These are phyloP conservation scores for Rhodomyrtus tomentosa DNA, from an alignment of 345 rosid species.

Conservation along the genomic window DNA sequence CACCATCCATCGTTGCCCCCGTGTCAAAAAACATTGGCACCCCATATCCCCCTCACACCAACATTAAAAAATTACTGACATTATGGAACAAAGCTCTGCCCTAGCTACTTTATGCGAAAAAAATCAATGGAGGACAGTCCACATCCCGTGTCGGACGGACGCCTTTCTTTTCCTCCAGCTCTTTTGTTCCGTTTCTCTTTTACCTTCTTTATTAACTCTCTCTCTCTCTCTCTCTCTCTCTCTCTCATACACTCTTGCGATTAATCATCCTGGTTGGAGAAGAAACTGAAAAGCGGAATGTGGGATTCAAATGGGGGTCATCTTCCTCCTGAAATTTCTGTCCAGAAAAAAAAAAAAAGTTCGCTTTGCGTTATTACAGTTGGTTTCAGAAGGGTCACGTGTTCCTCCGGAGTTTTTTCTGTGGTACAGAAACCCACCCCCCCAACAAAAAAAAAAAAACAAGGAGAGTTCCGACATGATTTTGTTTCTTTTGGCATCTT, in stretches of 20 bases:
- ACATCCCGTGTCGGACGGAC: not conserved
- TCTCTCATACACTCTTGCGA: not conserved
- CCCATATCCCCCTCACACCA: not conserved
- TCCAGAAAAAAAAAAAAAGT: not conserved
- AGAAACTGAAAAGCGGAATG: not conserved
- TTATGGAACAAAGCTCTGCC: not conserved
- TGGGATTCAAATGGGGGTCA: not conserved
- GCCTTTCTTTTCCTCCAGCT: not conserved
- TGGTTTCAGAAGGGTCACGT: not conserved
- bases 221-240: not conserved
- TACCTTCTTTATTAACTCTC: not conserved
- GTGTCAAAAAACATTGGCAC: not conserved
- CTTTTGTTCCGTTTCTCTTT: not conserved
- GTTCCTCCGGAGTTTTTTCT: not conserved
- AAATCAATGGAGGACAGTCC: not conserved
- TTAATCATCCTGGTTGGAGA: not conserved
- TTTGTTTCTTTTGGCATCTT: not conserved
- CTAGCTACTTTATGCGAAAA: not conserved
- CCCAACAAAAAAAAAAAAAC: too few species aligned
- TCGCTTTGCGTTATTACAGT: not conserved
- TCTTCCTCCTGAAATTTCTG: not conserved
- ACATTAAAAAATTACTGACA: not conserved
- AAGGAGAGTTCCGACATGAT: not conserved
- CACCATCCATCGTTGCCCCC: not conserved
- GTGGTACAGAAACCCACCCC: not conserved